These are phyloP conservation scores for Penicillium sp. DNA, from an alignment of 2,329 filamentous ascomycete genomes.

Conservation along the genomic window DNA sequence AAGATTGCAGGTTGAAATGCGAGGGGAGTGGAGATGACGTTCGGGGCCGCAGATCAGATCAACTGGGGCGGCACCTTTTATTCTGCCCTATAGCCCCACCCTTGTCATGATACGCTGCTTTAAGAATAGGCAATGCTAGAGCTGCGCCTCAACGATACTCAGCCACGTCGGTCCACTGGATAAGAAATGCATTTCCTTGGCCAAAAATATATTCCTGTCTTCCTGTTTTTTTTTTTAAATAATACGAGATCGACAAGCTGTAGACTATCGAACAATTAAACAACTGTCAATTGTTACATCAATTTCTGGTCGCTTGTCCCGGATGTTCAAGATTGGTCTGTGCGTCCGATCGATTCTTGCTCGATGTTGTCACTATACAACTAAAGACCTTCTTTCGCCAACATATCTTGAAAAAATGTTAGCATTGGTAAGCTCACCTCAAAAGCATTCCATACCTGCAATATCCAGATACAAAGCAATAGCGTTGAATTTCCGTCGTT, in stretches of 20 bases:
- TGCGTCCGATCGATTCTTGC: neutral
- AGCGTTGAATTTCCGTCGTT: conserved; percentile 63
- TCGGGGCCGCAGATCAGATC: conserved; percentile 13
- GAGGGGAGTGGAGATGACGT: conserved; percentile 23
- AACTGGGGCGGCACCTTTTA: neutral
- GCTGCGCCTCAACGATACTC: conserved; percentile 1
- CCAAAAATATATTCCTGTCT: neutral
- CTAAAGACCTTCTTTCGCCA: conserved; percentile 63
- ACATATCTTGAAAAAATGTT: conserved; percentile 53
- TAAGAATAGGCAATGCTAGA: neutral
- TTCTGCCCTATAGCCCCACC: neutral
- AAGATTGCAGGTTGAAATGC: conserved; percentile 17
- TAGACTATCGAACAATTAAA: neutral
- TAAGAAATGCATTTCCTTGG: neutral
- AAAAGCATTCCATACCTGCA: conserved; percentile 48
- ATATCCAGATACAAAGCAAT: conserved; percentile 64
- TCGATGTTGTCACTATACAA: neutral
- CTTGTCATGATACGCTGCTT: neutral
- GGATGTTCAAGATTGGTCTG: neutral
- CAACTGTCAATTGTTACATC: neutral
- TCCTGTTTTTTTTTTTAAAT: no score
- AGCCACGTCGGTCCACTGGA: neutral
- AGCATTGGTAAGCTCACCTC: neutral
- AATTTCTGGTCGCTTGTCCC: neutral
- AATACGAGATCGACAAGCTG: neutral